Conservation (phyloP, 805 yeast genomes). For the Wickerhamomyces queroliae region DNA sequence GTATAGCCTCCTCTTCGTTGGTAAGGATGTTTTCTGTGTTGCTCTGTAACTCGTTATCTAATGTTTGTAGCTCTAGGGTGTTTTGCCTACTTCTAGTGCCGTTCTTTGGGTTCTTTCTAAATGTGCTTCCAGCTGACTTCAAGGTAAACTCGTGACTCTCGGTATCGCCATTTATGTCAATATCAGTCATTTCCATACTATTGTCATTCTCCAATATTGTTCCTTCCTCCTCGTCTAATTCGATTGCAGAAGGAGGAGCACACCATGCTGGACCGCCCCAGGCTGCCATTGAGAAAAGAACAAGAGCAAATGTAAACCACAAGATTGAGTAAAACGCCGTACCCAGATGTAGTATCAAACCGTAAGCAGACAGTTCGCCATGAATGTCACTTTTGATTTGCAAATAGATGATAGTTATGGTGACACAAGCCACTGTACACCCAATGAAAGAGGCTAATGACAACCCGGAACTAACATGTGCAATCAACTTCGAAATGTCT, state of each 20-base stretch:
- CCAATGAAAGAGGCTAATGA: slow-evolving; percentile 30
- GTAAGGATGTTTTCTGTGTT: background rate
- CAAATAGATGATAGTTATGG: slow-evolving; percentile 26
- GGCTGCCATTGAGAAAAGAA: slow-evolving; percentile 11
- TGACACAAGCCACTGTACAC: slow-evolving; percentile 24
- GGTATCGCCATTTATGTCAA: background rate
- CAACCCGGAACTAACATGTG: slow-evolving; percentile 31
- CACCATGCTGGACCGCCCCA: slow-evolving; percentile 50
- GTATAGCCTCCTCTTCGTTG: background rate
- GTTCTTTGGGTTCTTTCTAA: background rate
- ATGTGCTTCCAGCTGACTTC: background rate
- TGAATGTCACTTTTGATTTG: slow-evolving; percentile 5
- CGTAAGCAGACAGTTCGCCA: slow-evolving; percentile 37
- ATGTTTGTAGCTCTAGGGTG: background rate
- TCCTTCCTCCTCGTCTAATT: slow-evolving; percentile 4
- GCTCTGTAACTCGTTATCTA: background rate
- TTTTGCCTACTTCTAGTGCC: background rate
- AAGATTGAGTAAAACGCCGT: slow-evolving; percentile 32
- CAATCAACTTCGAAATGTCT: slow-evolving; percentile 26
- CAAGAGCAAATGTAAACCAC: slow-evolving; percentile 29
- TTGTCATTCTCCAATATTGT: background rate
- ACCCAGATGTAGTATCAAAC: slow-evolving; percentile 39
- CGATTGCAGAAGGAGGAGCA: slow-evolving; percentile 33
- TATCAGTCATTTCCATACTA: no score
- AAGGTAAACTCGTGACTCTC: background rate